phyloP scores from a whole-genome alignment of 2,329 filamentous ascomycete species.

The Beauveria medogensis region DNA sequence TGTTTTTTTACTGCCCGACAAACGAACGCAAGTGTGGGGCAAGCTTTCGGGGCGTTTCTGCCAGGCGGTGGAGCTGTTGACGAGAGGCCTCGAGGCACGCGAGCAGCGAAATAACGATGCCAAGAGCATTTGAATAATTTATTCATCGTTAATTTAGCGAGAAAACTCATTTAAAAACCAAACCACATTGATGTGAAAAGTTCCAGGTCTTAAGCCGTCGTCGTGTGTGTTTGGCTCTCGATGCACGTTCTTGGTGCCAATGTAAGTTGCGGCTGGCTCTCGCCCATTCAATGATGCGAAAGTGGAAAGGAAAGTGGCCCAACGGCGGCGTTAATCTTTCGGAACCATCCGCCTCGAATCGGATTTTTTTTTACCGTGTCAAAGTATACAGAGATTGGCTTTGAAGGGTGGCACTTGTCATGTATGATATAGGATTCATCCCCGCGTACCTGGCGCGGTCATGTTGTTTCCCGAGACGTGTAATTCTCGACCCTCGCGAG shows the following conservation, averaged over 20 bases:
- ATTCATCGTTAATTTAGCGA: too few relatives aligned
- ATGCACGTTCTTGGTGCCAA: background rate
- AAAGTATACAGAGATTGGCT: too few relatives aligned
- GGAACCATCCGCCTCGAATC: background rate
- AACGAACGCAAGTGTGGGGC: background rate
- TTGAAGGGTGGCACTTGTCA: too few relatives aligned
- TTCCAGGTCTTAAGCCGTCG: background rate
- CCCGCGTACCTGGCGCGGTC: too few relatives aligned
- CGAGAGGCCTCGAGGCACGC: background rate
- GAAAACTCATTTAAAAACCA: background rate
- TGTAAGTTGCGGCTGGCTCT: background rate
- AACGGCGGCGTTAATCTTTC: too few relatives aligned
- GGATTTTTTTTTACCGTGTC: too few relatives aligned
- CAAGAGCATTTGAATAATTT: background rate
- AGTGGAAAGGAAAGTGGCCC: too few relatives aligned
- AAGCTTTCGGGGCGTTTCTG: background rate
- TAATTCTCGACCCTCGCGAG: too few relatives aligned
- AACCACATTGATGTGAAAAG: background rate
- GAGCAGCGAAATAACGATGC: background rate
- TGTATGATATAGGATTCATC: too few relatives aligned
- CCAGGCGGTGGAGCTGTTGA: slow-evolving; percentile 4
- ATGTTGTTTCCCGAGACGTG: too few relatives aligned
- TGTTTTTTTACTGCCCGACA: background rate
- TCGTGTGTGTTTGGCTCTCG: background rate
- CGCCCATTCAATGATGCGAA: too few relatives aligned